These are phyloP conservation scores for Phylloporus rhodoxanthus DNA, from an alignment of 768 basidiomycete species.

Conservation along the genomic window DNA sequence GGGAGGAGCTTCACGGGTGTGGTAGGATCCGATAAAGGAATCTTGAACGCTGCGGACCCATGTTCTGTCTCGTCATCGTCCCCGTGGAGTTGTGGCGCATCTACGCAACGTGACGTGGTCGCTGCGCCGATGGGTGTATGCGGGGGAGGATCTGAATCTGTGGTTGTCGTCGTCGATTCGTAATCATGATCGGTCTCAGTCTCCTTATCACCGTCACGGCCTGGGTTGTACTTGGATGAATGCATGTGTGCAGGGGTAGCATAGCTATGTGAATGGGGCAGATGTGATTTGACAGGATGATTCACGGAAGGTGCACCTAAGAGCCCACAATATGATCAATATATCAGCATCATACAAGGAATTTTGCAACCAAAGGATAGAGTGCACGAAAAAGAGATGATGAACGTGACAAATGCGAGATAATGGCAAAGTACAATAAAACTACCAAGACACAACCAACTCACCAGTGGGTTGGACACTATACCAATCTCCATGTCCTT, in stretches of 20 bases:
- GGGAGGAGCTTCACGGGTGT: conserved; percentile 14
- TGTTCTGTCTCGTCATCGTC: conserved; percentile 12
- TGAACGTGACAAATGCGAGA: not conserved
- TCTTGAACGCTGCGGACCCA: not conserved
- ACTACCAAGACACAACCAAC: conserved; percentile 7
- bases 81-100: conserved; percentile 6
- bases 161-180: conserved; percentile 24
- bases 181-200: conserved; percentile 22
- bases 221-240: not conserved
- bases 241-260: not conserved
- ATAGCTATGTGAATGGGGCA: conserved; percentile 4
- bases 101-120: conserved; percentile 4
- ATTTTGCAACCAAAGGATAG: not conserved
- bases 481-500: conserved; percentile 22
- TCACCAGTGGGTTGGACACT: conserved; percentile 16
- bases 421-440: not conserved
- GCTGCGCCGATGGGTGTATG: conserved; percentile 20
- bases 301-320: conserved; percentile 14
- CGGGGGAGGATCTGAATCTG: conserved; percentile 24
- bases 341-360: conserved; percentile 7
- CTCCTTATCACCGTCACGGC: conserved; percentile 18
- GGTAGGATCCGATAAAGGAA: conserved; percentile 11
- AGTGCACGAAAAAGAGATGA: not conserved
- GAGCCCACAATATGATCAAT: not conserved
- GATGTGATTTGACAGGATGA: conserved; percentile 2